phyloP scores from a whole-genome alignment of 2,329 filamentous ascomycete species.

The Hypocrella siamensis region DNA sequence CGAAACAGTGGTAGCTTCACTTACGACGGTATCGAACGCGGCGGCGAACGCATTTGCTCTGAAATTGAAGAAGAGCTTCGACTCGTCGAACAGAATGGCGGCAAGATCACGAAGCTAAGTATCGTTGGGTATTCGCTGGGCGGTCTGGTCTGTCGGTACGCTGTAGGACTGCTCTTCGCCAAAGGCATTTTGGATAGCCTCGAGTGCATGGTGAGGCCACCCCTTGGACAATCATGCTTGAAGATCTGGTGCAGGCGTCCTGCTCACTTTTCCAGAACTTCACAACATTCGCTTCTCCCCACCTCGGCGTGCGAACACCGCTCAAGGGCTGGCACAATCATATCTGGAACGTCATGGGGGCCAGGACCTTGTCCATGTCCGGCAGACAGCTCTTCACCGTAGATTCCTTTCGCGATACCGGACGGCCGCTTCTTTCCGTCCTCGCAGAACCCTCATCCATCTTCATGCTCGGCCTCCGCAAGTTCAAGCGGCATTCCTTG shows the following conservation, averaged over 20 bases:
- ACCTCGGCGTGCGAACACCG: conserved; percentile 61
- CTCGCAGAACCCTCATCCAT: conserved; percentile 73
- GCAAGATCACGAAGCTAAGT: conserved; percentile 66
- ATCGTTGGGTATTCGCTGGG: conserved; percentile 83
- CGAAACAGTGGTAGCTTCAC: conserved; percentile 60
- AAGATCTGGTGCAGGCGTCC: not conserved
- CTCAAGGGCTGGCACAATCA: conserved; percentile 48
- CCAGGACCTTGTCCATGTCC: conserved; percentile 65
- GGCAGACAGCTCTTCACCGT: conserved; percentile 79
- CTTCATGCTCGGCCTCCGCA: conserved; percentile 64
- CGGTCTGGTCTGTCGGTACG: conserved; percentile 74
- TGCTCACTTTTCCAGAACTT: conserved; percentile 47
- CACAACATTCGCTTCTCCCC: conserved; percentile 77
- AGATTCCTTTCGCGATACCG: conserved; percentile 71
- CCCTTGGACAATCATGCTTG: not conserved
- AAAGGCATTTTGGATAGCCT: conserved; percentile 67
- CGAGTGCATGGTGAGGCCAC: conserved; percentile 51
- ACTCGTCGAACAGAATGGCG: conserved; percentile 41
- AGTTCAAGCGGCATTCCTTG: conserved; percentile 60
- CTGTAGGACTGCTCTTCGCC: conserved; percentile 67
- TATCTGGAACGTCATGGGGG: conserved; percentile 72
- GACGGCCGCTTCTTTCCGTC: conserved; percentile 63
- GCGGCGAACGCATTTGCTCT: conserved; percentile 49
- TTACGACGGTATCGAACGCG: conserved; percentile 53
- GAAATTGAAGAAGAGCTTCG: conserved; percentile 52